Percentiles rank a stretch among this genome's conserved stretches.
These are phyloP conservation scores for Dalbergia oliveri DNA, from an alignment of 306 rosid species.

Conservation along the genomic window DNA sequence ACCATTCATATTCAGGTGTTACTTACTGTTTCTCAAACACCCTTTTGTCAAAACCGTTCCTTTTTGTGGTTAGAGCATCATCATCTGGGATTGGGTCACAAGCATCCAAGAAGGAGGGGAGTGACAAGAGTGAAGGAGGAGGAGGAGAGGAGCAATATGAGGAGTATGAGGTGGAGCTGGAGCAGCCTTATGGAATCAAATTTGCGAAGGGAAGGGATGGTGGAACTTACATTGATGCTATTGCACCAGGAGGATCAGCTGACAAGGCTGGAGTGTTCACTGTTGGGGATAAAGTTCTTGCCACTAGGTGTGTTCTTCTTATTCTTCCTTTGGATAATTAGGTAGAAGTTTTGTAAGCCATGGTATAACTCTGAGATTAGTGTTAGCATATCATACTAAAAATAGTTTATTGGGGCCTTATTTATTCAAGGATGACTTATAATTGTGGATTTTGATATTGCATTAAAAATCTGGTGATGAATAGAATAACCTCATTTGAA, in stretches of 20 bases:
- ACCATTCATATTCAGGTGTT: constrained; percentile 38
- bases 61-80: constrained; percentile 54
- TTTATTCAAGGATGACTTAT: constrained; percentile 17
- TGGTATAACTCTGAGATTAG: not conserved
- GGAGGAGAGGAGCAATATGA: constrained; percentile 61
- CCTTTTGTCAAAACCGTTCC: constrained; percentile 49
- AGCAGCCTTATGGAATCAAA: constrained; percentile 85
- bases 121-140: constrained; percentile 45
- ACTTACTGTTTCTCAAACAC: constrained; percentile 47
- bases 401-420: constrained; percentile 27
- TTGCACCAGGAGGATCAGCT: constrained; percentile 90
- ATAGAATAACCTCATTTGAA: constrained; percentile 15
- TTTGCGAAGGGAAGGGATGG: constrained; percentile 90
- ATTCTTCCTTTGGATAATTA: constrained; percentile 16
- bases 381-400: constrained; percentile 23
- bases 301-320: constrained; percentile 75
- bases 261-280: constrained; percentile 74
- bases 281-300: constrained; percentile 94
- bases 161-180: constrained; percentile 87
- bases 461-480: constrained; percentile 2
- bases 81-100: constrained; percentile 70
- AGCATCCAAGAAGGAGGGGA: constrained; percentile 50
- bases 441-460: constrained; percentile 35
- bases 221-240: constrained; percentile 95
- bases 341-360: not conserved